phyloP scores from a whole-genome alignment of 805 yeast species.

The Yarrowia alimentaria region DNA sequence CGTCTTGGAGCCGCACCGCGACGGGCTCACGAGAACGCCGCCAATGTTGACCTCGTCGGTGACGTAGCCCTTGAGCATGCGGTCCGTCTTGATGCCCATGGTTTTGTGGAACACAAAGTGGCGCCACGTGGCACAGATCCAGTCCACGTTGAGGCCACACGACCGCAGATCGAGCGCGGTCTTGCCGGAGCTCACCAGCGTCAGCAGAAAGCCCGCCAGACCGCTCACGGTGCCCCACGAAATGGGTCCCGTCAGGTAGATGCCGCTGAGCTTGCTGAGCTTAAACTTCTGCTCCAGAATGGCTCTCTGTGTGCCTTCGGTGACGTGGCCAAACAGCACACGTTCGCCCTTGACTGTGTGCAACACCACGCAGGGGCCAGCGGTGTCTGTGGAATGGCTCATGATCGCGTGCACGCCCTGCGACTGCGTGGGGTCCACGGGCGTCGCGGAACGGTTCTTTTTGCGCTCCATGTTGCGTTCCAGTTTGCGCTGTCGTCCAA shows the following conservation, averaged over 20 bases:
- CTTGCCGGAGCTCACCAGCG: constrained; percentile 65
- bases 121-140: constrained; percentile 77
- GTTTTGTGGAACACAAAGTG: constrained; percentile 74
- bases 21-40: constrained; percentile 6
- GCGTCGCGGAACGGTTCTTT: neutral
- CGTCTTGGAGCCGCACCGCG: constrained; percentile 6
- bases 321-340: constrained; percentile 72
- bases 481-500: too few relatives aligned
- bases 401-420: neutral
- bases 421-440: neutral
- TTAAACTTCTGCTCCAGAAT: constrained; percentile 59
- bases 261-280: constrained; percentile 56
- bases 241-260: constrained; percentile 77
- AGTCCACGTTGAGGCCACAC: constrained; percentile 50
- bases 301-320: constrained; percentile 84
- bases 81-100: constrained; percentile 51
- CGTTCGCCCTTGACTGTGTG: constrained; percentile 50
- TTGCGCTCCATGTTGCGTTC: too few relatives aligned
- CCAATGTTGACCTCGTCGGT: constrained; percentile 15
- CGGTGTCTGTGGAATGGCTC: constrained; percentile 46
- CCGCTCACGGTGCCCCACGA: constrained; percentile 87
- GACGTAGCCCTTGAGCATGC: constrained; percentile 14
- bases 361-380: constrained; percentile 50
- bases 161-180: constrained; percentile 48
- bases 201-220: constrained; percentile 80